Evolutionary conservation across 2,329 filamentous ascomycete species (phyloP).

Genomic region (Pyricularia sp.): DNA sequence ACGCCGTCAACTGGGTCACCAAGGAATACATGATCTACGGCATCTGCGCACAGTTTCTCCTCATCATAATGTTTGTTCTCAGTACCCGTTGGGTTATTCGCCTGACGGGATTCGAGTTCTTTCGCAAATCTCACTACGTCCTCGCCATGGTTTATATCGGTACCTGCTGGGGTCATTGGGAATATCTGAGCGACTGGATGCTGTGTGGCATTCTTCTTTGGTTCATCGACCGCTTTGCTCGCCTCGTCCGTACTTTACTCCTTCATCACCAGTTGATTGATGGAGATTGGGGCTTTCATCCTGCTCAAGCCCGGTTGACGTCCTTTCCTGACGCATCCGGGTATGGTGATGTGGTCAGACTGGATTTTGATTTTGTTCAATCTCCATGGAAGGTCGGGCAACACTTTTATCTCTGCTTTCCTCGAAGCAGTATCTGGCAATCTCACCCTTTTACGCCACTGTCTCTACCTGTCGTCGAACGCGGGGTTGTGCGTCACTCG

Average conservation of each 20-base stretch:
- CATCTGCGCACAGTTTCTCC: constrained; percentile 54
- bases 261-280: constrained; percentile 42
- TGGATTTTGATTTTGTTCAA: constrained; percentile 56
- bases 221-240: constrained; percentile 51
- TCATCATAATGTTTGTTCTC: constrained; percentile 47
- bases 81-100: constrained; percentile 46
- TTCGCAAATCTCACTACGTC: constrained; percentile 65
- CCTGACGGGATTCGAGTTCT: constrained; percentile 60
- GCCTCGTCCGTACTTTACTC: constrained; percentile 46
- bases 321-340: constrained; percentile 42
- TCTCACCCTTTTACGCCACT: constrained; percentile 62
- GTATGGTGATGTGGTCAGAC: constrained; percentile 51
- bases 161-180: constrained; percentile 69
- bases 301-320: constrained; percentile 37
- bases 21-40: constrained; percentile 68
- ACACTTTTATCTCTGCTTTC: constrained; percentile 63
- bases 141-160: constrained; percentile 67
- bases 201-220: constrained; percentile 57
- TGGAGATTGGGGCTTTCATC: constrained; percentile 9
- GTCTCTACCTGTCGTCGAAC: constrained; percentile 34
- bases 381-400: constrained; percentile 56
- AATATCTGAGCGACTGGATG: constrained; percentile 57
- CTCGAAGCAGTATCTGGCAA: constrained; percentile 59
- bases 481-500: constrained; percentile 35
- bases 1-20: constrained; percentile 45